phyloP scores from a whole-genome alignment of 306 rosid species.

The Macrotyloma uniflorum region DNA sequence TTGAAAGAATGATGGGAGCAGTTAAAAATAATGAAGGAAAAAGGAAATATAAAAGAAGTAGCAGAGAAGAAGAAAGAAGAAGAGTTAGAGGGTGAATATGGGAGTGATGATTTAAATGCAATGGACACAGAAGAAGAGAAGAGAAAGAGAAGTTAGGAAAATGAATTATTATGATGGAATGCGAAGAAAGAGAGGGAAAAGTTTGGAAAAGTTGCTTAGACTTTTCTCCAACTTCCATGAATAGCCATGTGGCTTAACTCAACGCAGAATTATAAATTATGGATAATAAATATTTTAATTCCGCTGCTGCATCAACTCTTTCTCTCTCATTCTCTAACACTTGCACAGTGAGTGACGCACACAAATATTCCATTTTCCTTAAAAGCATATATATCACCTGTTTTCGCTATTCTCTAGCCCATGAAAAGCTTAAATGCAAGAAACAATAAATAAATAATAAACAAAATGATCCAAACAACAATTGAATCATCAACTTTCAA shows the following conservation, averaged over 20 bases:
- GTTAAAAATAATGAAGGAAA: neutral
- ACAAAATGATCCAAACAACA: slow-evolving; percentile 25
- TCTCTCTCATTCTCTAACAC: neutral
- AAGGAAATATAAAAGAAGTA: neutral
- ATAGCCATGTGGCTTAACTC: slow-evolving; percentile 51
- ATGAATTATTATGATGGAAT: slow-evolving; percentile 13
- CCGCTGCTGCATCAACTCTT: slow-evolving; percentile 45
- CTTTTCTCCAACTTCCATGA: slow-evolving; percentile 51
- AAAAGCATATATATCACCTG: slow-evolving; percentile 61
- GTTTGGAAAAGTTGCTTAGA: slow-evolving; percentile 51
- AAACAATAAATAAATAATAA: slow-evolving; percentile 35
- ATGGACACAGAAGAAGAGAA: neutral
- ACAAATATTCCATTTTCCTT: slow-evolving; percentile 57
- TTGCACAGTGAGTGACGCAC: neutral
- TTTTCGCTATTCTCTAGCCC: slow-evolving; percentile 41
- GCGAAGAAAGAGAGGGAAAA: slow-evolving; percentile 10
- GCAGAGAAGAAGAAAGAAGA: neutral
- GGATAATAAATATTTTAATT: slow-evolving; percentile 33
- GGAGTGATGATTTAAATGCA: slow-evolving; percentile 37
- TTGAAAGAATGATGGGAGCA: neutral
- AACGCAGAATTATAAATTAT: neutral
- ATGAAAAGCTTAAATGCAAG: slow-evolving; percentile 49
- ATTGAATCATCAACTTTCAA: slow-evolving; percentile 44
- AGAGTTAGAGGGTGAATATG: slow-evolving; percentile 4
- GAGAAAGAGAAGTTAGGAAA: slow-evolving; percentile 28